Percentiles rank a stretch among this genome's conserved stretches.
phyloP scores from a whole-genome alignment of 2,329 filamentous ascomycete genomes.

The Mycosphaerella arachidis region DNA sequence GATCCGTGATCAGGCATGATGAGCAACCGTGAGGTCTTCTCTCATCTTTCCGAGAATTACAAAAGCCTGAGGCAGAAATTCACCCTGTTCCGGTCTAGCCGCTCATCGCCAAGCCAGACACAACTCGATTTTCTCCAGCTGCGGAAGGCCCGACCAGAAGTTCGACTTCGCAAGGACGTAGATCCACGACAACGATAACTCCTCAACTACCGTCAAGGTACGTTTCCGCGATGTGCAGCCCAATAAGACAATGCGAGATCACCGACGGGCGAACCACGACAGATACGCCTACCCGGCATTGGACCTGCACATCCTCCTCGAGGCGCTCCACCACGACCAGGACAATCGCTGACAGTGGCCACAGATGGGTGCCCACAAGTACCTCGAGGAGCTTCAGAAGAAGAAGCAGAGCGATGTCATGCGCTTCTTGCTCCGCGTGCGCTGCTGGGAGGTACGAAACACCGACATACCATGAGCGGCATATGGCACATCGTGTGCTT shows the following conservation, averaged over 20 bases:
- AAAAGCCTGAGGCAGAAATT: too few species aligned
- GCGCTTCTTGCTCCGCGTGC: slow-evolving; percentile 98
- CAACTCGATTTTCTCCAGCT: not conserved
- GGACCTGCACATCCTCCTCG: not conserved
- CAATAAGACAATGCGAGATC: not conserved
- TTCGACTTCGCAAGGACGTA: not conserved
- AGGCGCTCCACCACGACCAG: not conserved
- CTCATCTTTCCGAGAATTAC: too few species aligned
- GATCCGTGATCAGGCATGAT: too few species aligned
- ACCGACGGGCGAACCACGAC: not conserved
- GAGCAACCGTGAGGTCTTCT: too few species aligned
- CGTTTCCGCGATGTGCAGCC: slow-evolving; percentile 4
- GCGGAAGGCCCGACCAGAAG: not conserved
- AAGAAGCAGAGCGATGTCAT: slow-evolving; percentile 99
- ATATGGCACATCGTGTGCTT: slow-evolving; percentile 28
- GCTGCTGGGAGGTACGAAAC: slow-evolving; percentile 92
- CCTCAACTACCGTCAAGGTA: slow-evolving; percentile 27
- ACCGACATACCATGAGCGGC: slow-evolving; percentile 30
- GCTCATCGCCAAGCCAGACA: not conserved
- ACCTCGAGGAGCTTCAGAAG: slow-evolving; percentile 99
- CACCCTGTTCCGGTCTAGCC: too few species aligned
- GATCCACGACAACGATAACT: slow-evolving; percentile 12
- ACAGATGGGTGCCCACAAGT: slow-evolving; percentile 99
- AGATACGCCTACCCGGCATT: not conserved
- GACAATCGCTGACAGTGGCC: slow-evolving; percentile 17